Percentiles rank a stretch among this genome's conserved stretches.
phyloP scores from a whole-genome alignment of 257 asterid species.

The Rhazya stricta region DNA sequence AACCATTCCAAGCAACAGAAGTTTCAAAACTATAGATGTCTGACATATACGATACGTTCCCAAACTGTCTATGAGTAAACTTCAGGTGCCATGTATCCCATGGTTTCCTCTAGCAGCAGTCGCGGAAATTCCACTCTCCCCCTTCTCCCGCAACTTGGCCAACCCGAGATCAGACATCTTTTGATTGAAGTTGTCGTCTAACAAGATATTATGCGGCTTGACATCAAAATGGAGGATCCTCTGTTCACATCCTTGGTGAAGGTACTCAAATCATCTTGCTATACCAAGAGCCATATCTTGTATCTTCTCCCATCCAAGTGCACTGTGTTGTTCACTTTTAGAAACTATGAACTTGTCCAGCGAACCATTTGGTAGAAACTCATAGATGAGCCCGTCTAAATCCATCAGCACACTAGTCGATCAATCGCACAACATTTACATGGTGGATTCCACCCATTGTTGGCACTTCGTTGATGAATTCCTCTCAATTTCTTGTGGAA shows the following conservation, averaged over 20 bases:
- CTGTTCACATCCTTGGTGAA: constrained; percentile 14
- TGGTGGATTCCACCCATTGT: constrained; percentile 15
- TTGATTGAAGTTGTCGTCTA: background rate
- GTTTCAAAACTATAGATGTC: constrained; percentile 18
- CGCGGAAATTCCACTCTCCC: constrained; percentile 3
- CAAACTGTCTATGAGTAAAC: constrained; percentile 8
- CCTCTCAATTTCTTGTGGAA: constrained; percentile 11
- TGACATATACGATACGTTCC: constrained; percentile 8
- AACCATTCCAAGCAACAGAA: constrained; percentile 40
- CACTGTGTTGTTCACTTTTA: too few species aligned
- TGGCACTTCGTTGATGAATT: constrained; percentile 9
- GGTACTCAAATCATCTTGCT: constrained; percentile 17
- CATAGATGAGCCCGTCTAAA: background rate
- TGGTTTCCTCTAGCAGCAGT: constrained; percentile 16
- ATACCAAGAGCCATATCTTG: constrained; percentile 10
- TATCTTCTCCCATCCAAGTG: background rate
- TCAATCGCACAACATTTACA: constrained; percentile 6
- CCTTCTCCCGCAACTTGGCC: constrained; percentile 10
- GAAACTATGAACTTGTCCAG: constrained; percentile 1
- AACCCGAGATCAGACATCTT: constrained; percentile 11
- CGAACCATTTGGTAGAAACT: constrained; percentile 15
- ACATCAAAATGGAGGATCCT: constrained; percentile 15
- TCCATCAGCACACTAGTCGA: constrained; percentile 16
- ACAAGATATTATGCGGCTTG: constrained; percentile 1
- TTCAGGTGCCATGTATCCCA: constrained; percentile 14